Evolutionary conservation across 2,329 filamentous ascomycete genomes (phyloP), one percentile per base, ranked within the genome.

Genomic region (Allantophomopsis lycopodina): DNA sequence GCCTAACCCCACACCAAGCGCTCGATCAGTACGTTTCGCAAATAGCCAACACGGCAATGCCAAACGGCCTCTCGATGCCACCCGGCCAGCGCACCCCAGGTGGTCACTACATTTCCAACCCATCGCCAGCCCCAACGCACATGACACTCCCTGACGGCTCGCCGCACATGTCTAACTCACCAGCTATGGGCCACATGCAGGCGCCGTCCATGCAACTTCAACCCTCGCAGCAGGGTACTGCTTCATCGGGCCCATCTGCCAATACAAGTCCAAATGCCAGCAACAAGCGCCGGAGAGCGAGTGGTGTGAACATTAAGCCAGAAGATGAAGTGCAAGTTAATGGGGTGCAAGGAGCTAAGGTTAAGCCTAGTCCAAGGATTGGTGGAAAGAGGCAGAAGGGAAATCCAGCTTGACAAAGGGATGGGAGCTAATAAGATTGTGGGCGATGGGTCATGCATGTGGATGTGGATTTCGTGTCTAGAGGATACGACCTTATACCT

Each of bases 171-270:
- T 68, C 43, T 18, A 50, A 72, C 40, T 79, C 73, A 53, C 77
- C 77, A 7, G 74, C 73, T 14, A 68, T 71, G 12, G 73, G 70
- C 13, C 65, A 70, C 39, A 76, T 79, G 67, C 73, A 76, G 55
- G 73, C 75, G 38, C 76, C 76, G 16, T 65, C 66, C 45, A 81
- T 81, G 76, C 73, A 76, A 54, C 61, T 76, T 44, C 76, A 81
- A 54, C 72, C 74, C 46, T 80, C 76, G 53, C 76, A 80, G 54
- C 77, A 81, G 53, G 77, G 76, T 32, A 78, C 76, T 23, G 74
- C 63, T 54, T 79, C 76, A 8, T 76, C 72, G 53, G 76, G 74
- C 2, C 74, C 75, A 6, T 80, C 75, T 52, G 75, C 76, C 41
- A 81, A 79, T 58, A 81, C 77, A 5, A 57, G 55, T 39, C 55